Percentiles rank a stretch among this genome's conserved stretches.
These are phyloP conservation scores for Blastocrithidia nonstop DNA, from an alignment of 208 protist species.

Conservation along the genomic window DNA sequence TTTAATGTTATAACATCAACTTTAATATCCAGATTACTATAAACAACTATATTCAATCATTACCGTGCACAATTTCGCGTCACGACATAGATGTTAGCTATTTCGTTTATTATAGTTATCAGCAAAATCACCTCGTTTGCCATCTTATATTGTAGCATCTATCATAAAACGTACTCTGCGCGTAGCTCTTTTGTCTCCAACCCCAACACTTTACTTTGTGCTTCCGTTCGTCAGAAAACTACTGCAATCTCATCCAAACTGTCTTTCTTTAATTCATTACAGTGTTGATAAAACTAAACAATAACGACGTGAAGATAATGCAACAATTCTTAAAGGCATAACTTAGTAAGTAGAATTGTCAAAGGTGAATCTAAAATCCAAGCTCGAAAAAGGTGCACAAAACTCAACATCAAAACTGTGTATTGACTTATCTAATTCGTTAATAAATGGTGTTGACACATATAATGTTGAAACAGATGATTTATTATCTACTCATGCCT, in stretches of 20 bases:
- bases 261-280: conserved; percentile 77
- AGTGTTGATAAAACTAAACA: conserved; percentile 31
- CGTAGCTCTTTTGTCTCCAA: conserved; percentile 41
- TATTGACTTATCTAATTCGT: conserved; percentile 27
- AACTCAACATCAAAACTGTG: background rate
- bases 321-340: conserved; percentile 6
- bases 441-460: conserved; percentile 71
- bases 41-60: conserved; percentile 82
- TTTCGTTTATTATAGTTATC: conserved; percentile 77
- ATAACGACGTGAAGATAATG: background rate
- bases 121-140: conserved; percentile 61
- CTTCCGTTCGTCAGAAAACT: conserved; percentile 76
- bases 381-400: background rate
- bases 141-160: conserved; percentile 68
- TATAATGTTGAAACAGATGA: conserved; percentile 21
- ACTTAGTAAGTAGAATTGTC: conserved; percentile 15
- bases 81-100: conserved; percentile 74
- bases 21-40: conserved; percentile 86
- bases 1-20: conserved; percentile 79
- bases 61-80: conserved; percentile 61
- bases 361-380: background rate
- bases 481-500: conserved; percentile 23
- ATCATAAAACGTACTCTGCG: conserved; percentile 62
- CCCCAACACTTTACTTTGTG: conserved; percentile 74
- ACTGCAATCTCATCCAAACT: conserved; percentile 77